Evolutionary conservation across 345 rosid genomes (phyloP).

Genomic region (Turritis glabra): DNA sequence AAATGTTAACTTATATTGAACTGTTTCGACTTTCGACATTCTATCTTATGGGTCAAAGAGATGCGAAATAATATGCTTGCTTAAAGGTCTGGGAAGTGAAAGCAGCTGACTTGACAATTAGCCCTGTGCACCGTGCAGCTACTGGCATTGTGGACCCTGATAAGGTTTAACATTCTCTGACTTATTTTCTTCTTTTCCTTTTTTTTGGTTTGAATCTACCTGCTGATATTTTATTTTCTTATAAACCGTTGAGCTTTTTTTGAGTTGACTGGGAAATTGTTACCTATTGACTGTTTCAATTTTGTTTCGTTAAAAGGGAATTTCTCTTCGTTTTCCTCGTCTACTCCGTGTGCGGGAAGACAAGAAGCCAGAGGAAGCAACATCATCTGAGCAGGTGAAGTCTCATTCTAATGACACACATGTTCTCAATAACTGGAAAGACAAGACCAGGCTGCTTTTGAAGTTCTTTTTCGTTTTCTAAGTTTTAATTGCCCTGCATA

Average conservation of each 20-base stretch:
- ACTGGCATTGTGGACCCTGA: conserved; percentile 74
- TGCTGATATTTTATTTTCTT: neutral
- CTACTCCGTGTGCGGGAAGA: conserved; percentile 80
- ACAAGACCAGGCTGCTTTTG: neutral
- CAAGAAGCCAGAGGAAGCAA: conserved; percentile 77
- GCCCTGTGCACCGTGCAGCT: conserved; percentile 93
- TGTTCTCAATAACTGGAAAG: neutral
- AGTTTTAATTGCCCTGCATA: neutral
- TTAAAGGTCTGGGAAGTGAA: conserved; percentile 97
- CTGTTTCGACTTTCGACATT: neutral
- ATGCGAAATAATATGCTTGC: neutral
- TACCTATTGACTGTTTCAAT: neutral
- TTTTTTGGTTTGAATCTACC: conserved; percentile 13
- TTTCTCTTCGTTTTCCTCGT: conserved; percentile 90
- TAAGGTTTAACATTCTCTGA: conserved; percentile 56
- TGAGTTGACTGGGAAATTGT: neutral
- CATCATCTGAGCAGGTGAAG: conserved; percentile 84
- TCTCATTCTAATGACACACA: neutral
- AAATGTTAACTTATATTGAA: neutral
- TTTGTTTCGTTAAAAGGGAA: conserved; percentile 49
- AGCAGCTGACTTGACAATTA: conserved; percentile 94
- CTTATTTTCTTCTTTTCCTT: neutral
- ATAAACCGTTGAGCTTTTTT: neutral
- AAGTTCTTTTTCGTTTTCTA: neutral
- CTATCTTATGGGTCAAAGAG: neutral